phyloP scores from a whole-genome alignment of 768 basidiomycete species.

The Tubosaeta brunneosetosa region DNA sequence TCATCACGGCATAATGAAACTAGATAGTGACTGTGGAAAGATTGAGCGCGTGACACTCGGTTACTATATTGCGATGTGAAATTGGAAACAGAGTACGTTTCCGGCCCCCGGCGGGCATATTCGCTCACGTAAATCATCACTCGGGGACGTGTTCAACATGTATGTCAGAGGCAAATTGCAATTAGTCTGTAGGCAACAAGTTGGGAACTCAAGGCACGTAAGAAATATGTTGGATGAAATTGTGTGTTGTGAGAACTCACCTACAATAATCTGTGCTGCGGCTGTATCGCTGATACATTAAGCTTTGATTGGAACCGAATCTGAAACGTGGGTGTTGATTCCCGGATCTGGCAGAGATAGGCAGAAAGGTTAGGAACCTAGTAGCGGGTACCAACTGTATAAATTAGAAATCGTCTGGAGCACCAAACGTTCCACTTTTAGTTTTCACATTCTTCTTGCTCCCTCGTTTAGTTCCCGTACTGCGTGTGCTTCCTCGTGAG shows the following conservation, averaged over 20 bases:
- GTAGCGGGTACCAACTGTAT: neutral
- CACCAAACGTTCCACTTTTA: constrained; percentile 31
- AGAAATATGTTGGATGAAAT: neutral
- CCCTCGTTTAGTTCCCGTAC: constrained; percentile 21
- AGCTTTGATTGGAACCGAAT: neutral
- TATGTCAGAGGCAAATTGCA: neutral
- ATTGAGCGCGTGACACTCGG: too few relatives aligned
- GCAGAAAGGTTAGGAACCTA: neutral
- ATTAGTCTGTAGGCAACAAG: too few relatives aligned
- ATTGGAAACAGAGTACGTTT: too few relatives aligned
- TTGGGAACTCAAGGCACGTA: neutral
- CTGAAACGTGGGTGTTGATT: neutral
- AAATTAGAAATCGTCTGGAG: constrained; percentile 27
- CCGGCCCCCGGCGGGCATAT: neutral
- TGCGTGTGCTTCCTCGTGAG: constrained; percentile 18
- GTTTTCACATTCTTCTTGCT: constrained; percentile 29
- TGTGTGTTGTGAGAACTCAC: neutral
- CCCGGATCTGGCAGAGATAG: neutral
- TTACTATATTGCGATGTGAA: too few relatives aligned
- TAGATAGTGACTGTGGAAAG: too few relatives aligned
- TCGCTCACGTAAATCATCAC: neutral
- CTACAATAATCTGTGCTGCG: neutral
- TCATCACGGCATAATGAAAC: neutral
- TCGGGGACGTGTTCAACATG: neutral
- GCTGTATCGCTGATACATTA: too few relatives aligned